Conservation (phyloP, 2,329 filamentous ascomycete species). For the Fusarium sp. region DNA sequence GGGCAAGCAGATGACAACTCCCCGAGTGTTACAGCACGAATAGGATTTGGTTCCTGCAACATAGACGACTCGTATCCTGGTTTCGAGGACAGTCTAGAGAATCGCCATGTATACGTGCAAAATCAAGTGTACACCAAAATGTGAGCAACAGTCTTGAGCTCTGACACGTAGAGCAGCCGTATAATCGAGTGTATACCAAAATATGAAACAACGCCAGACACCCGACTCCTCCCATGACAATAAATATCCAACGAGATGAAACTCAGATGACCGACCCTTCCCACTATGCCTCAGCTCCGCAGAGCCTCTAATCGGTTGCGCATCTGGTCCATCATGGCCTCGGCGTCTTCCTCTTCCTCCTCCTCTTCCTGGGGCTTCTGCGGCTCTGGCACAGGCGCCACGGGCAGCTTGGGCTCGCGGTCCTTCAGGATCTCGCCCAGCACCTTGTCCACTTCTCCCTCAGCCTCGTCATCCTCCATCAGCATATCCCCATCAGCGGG, state of each 20-base stretch:
- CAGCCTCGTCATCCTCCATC: constrained; percentile 81
- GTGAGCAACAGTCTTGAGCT: not conserved
- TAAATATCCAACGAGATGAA: constrained; percentile 19
- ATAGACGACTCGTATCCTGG: not conserved
- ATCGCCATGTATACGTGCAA: not conserved
- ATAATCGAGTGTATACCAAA: constrained; percentile 32
- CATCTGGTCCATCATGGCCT: constrained; percentile 95
- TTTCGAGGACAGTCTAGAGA: not conserved
- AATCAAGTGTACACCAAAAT: not conserved
- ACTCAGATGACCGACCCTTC: not conserved
- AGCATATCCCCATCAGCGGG: constrained; percentile 79
- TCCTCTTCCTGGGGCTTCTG: constrained; percentile 64
- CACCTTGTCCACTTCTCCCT: constrained; percentile 90
- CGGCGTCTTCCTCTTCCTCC: constrained; percentile 81
- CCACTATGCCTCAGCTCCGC: constrained; percentile 71
- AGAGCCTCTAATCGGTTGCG: constrained; percentile 88
- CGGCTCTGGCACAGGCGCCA: constrained; percentile 66
- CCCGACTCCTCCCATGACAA: constrained; percentile 35
- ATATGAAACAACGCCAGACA: constrained; percentile 33
- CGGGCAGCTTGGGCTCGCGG: constrained; percentile 69
- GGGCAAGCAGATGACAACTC: not conserved
- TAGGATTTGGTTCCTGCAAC: not conserved
- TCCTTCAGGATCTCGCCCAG: constrained; percentile 91
- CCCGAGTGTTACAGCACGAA: not conserved
- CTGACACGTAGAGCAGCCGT: not conserved